Conservation (phyloP, 2,329 filamentous ascomycete species). For the Exophiala mesophila region DNA sequence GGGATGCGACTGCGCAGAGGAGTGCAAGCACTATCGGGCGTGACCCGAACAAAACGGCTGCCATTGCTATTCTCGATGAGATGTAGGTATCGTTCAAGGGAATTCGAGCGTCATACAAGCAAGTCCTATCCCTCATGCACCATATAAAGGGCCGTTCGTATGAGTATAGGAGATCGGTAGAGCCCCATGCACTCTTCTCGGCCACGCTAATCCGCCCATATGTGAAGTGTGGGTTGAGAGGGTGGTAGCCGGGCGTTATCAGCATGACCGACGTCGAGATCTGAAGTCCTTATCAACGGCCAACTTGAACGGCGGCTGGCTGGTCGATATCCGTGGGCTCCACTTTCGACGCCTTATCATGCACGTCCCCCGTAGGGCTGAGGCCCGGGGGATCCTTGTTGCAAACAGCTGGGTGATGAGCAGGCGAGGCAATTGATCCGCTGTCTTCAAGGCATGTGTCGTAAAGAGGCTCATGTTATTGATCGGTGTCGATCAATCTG, state of each 20-base stretch:
- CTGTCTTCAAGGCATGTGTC: neutral
- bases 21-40: slow-evolving; percentile 3
- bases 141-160: slow-evolving; percentile 6
- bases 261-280: slow-evolving; percentile 4
- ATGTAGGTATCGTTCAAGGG: slow-evolving; percentile 4
- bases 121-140: slow-evolving; percentile 4
- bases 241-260: slow-evolving; percentile 10
- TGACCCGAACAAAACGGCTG: slow-evolving; percentile 2
- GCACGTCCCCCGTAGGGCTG: no score
- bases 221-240: neutral
- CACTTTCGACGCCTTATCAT: slow-evolving; percentile 4
- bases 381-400: no score
- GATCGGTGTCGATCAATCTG: slow-evolving; percentile 1
- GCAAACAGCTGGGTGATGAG: neutral
- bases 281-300: slow-evolving; percentile 9
- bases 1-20: slow-evolving; percentile 3
- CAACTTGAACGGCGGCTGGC: slow-evolving; percentile 4
- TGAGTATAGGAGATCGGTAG: no score
- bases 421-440: neutral
- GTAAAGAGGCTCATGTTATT: slow-evolving; percentile 1
- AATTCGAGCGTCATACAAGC: slow-evolving; percentile 5
- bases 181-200: slow-evolving; percentile 3
- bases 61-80: slow-evolving; percentile 6
- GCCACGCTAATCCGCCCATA: neutral
- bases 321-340: slow-evolving; percentile 1